A percentile compares a stretch with the other conserved stretches of the same genome.
Evolutionary conservation across 148 eudicot species (phyloP).

Genomic region (Camellia lanceoleosa): DNA sequence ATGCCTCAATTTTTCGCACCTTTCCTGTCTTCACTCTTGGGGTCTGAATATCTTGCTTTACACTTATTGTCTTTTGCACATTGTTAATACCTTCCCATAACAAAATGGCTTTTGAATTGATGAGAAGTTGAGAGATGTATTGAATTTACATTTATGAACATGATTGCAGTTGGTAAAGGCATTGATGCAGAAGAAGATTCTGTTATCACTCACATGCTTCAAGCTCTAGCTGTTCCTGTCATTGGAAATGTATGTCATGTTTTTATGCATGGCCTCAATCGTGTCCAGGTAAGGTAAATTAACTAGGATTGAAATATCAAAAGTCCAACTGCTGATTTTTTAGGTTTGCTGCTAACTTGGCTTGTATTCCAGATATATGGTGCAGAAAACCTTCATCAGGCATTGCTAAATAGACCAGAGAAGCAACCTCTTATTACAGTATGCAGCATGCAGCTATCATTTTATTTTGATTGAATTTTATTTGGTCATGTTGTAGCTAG

Average conservation of each 20-base stretch:
- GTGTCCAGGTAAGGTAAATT: constrained; percentile 52
- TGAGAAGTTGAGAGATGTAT: neutral
- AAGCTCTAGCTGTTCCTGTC: constrained; percentile 84
- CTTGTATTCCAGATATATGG: constrained; percentile 62
- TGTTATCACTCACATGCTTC: constrained; percentile 71
- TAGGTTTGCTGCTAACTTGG: constrained; percentile 8
- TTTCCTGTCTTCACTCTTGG: neutral
- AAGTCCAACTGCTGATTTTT: neutral
- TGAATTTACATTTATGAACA: neutral
- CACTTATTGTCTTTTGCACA: neutral
- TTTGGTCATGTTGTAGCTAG: neutral
- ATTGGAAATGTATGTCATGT: constrained; percentile 92
- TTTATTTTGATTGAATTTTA: neutral
- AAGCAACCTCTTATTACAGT: constrained; percentile 79
- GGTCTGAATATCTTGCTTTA: neutral
- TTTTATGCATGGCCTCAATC: constrained; percentile 90
- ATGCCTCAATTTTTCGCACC: neutral
- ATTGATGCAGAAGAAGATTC: constrained; percentile 75
- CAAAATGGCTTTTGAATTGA: neutral
- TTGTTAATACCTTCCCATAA: neutral
- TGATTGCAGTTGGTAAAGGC: constrained; percentile 52
- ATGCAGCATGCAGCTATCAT: constrained; percentile 14
- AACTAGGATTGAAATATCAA: neutral
- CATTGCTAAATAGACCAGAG: constrained; percentile 52
- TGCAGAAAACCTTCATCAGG: constrained; percentile 73